phyloP scores from a whole-genome alignment of 2,329 filamentous ascomycete species.

The Fulvia fulva region DNA sequence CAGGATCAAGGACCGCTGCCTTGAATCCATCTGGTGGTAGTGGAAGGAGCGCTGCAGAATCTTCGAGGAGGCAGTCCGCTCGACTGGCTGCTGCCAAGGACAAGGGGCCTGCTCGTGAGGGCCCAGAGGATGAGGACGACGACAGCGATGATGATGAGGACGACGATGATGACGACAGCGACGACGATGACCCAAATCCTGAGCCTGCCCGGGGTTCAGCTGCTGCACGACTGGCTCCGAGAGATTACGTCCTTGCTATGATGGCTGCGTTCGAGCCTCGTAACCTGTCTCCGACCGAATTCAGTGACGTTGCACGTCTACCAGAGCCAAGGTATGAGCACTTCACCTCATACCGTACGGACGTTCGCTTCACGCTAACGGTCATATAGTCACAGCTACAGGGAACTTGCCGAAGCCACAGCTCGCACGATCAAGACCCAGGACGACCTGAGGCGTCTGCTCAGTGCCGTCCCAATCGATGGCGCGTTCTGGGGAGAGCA shows the following conservation, averaged over 20 bases:
- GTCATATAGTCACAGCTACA: not conserved
- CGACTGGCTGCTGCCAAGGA: not conserved
- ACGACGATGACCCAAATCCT: not conserved
- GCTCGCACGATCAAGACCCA: not conserved
- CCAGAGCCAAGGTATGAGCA: not conserved
- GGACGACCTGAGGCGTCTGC: not conserved
- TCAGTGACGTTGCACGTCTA: not conserved
- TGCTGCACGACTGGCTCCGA: not conserved
- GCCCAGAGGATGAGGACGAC: slow-evolving; percentile 1
- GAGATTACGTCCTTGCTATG: not conserved
- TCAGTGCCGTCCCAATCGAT: not conserved
- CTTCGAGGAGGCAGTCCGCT: not conserved
- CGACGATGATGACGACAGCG: slow-evolving; percentile 7
- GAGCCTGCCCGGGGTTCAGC: not conserved
- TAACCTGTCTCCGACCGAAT: not conserved
- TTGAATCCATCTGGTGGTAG: not conserved
- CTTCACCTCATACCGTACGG: no score
- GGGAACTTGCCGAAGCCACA: not conserved
- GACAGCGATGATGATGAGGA: slow-evolving; percentile 10
- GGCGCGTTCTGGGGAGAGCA: slow-evolving; percentile 4
- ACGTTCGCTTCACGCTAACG: not conserved
- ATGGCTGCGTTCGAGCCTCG: slow-evolving; percentile 2
- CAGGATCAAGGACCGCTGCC: not conserved
- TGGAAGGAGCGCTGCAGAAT: not conserved
- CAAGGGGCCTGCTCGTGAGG: not conserved